Conservation (phyloP, 768 basidiomycete species). For the Pleurotus tuoliensis region DNA sequence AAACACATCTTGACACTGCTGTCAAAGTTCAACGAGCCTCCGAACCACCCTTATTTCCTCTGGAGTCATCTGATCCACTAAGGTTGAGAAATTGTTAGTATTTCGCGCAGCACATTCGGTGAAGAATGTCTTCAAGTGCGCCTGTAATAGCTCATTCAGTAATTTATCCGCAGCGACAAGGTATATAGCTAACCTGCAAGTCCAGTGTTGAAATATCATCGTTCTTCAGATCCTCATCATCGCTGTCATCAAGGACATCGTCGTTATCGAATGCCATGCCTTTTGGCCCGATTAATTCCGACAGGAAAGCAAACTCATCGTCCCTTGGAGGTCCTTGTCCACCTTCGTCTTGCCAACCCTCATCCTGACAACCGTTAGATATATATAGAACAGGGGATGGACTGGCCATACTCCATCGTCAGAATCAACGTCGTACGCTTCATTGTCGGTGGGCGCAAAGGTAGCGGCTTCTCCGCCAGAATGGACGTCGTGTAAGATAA, state of each 20-base stretch:
- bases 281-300: slow-evolving; percentile 75
- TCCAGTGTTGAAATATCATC: slow-evolving; percentile 89
- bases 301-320: slow-evolving; percentile 81
- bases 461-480: slow-evolving; percentile 71
- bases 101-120: slow-evolving; percentile 63
- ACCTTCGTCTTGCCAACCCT: slow-evolving; percentile 94
- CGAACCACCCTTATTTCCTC: slow-evolving; percentile 72
- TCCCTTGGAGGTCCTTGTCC: slow-evolving; percentile 53
- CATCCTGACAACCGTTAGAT: slow-evolving; percentile 46
- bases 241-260: slow-evolving; percentile 65
- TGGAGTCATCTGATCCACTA: slow-evolving; percentile 62
- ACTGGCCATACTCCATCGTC: slow-evolving; percentile 63
- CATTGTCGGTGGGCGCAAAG: slow-evolving; percentile 50
- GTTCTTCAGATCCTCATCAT: slow-evolving; percentile 84
- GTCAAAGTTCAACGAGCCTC: slow-evolving; percentile 31
- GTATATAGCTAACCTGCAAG: slow-evolving; percentile 46
- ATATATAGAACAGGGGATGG: neutral
- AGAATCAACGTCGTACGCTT: slow-evolving; percentile 53
- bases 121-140: slow-evolving; percentile 67
- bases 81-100: slow-evolving; percentile 53
- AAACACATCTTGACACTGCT: too few relatives aligned
- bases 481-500: slow-evolving; percentile 81
- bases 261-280: slow-evolving; percentile 76
- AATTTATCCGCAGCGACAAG: neutral
- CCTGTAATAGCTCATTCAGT: slow-evolving; percentile 32